Base-by-base conservation (phyloP, 1,284 basidiomycete species). In the Cryptococcus sp. region DNA sequence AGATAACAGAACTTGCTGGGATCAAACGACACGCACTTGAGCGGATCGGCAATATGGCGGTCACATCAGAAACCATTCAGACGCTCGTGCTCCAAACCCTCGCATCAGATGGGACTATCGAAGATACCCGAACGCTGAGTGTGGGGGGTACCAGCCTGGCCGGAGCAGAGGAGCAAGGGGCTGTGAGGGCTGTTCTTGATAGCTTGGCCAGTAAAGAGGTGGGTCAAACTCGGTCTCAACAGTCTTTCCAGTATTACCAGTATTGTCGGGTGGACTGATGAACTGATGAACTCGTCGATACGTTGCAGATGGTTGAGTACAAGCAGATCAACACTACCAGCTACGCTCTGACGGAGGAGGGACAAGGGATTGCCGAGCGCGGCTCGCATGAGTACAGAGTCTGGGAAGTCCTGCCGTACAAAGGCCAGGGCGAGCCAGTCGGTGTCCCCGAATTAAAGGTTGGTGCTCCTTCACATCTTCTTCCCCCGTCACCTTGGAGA, bases 381-480 rank as follows among this genome's bases (percentile, higher is more conserved):
- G 93, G 93, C 25, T 96, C 93, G n/a, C 91, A 95, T 79, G 93
- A 97, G 82, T 91, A 88, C 55, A 86, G 90, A 58, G 90, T 96
- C 23, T 97, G 93, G 93, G 81, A 83, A 50, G 91, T 85, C n/a
- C 80, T 94, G 4, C 89, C 90, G 3, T 65, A 69, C 6, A 88
- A 87, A 64, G 91, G 89, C 1, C 81, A 85, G 58, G 88, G 88
- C 2, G 68, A 80, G 30, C 87, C 90, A 4, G 62, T 93, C 23
- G 83, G 84, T 11, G 82, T 85, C 0, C 84, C 82, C 48, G 84
- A 89, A 54, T 80, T 95, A 15, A 89, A 77, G 67, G 78, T 78
- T 55, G 47, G 75, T 63, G 30, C 8, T 35, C 30, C 7, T 35
- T 8, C 7, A 35, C 8, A 35, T 35, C 13, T 13, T 13, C 30